Conservation (phyloP, 2,329 filamentous ascomycete species). For the Simplicillium sp. region DNA sequence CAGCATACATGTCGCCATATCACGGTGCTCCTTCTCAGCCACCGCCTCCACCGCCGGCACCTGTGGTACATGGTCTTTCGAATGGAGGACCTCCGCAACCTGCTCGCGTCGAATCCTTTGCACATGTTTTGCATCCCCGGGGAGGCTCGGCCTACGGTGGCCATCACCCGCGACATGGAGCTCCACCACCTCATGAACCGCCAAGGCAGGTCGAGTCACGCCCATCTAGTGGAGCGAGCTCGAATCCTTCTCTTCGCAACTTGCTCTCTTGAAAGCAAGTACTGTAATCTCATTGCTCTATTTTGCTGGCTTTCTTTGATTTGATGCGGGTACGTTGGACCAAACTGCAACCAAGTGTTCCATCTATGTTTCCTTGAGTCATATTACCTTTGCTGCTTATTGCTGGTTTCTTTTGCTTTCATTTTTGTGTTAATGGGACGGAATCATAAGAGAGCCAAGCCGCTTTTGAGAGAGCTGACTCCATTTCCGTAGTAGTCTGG, state of each 20-base stretch:
- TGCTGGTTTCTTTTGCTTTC: too few relatives aligned
- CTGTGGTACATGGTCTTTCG: slow-evolving; percentile 16
- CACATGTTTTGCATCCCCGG: slow-evolving; percentile 32
- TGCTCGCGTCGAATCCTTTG: slow-evolving; percentile 18
- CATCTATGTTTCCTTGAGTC: too few relatives aligned
- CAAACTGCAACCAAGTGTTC: too few relatives aligned
- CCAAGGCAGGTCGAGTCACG: not conserved
- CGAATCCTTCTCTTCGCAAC: not conserved
- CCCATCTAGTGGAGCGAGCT: not conserved
- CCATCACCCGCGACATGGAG: not conserved
- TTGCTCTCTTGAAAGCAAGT: not conserved
- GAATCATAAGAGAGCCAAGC: too few relatives aligned
- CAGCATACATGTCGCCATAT: slow-evolving; percentile 29
- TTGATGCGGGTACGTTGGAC: too few relatives aligned
- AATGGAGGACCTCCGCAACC: slow-evolving; percentile 23
- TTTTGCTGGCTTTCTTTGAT: too few relatives aligned
- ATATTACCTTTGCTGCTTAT: too few relatives aligned
- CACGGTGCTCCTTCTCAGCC: slow-evolving; percentile 9
- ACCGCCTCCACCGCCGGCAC: not conserved
- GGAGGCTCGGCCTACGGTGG: slow-evolving; percentile 10
- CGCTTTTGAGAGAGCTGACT: too few relatives aligned
- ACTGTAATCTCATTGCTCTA: too few relatives aligned
- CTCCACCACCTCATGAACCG: not conserved
- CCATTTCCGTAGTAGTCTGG: too few relatives aligned
- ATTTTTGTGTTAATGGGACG: too few relatives aligned